Base-by-base conservation (phyloP, 2,329 filamentous ascomycete genomes). In the Talaromyces sp. region DNA sequence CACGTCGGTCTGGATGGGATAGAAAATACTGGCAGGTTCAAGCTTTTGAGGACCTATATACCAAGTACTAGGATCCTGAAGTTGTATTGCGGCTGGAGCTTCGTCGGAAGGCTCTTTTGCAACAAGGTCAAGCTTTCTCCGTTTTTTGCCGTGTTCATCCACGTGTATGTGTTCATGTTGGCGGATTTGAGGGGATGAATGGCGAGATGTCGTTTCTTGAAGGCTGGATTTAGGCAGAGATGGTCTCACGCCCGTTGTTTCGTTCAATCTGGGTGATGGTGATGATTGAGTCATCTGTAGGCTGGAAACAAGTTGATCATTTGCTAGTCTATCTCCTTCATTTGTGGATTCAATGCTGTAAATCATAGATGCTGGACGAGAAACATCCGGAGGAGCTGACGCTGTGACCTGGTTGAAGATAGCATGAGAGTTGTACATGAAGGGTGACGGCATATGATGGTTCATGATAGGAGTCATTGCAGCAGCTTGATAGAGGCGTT, bases 181-280 rank as follows among this genome's bases (percentile, higher is more conserved):
- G 5, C 69, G 69, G 32, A 61, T 27, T 10, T 51, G 62, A 15
- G 54, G 52, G 22, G 53, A 52, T 33, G 22, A 19, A 5, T 27
- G 11, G 15, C 8, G 60, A 55, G 36, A 28, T 25, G 22, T 33
- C n/a, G 32, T 33, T 13, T n/a, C 52, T 13, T 39, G 27, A 17
- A 19, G 36, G 22, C 25, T 47, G 32, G 78, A 27, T 82, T 84
- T 1, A 93, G 77, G 0, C n/a, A 33, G 36, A 30, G 49, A 47
- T 53, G 6, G 3, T 30, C n/a, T 4, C n/a, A 19, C 36, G 56
- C 17, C n/a, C 42, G 17, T 57, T 5, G 39, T 17, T 49, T 61
- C 60, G n/a, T 49, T 52, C n/a, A 55, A 28, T 36, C 56, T 53
- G 25, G 55, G 56, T 28, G 60, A 56, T 10, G 57, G 58, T 36